Evolutionary conservation across 441 rosid genomes (phyloP).

Genomic region (Corymbia calophylla): DNA sequence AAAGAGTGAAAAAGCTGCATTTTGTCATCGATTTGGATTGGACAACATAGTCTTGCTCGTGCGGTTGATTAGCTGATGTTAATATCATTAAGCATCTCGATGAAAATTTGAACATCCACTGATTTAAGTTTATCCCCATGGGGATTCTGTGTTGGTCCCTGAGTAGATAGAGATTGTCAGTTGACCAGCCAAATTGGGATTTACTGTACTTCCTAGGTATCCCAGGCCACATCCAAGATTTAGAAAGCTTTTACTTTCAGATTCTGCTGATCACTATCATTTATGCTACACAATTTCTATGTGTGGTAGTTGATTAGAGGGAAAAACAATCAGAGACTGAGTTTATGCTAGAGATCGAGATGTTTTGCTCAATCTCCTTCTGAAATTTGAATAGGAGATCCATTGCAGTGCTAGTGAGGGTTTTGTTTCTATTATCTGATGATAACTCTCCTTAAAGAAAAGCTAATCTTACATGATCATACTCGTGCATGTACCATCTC

Average conservation of each 20-base stretch:
- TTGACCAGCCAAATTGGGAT: not conserved
- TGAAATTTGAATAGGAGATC: not conserved
- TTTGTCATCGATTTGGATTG: not conserved
- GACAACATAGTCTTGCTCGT: not conserved
- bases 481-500: not conserved
- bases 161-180: not conserved
- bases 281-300: not conserved
- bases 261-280: not conserved
- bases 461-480: not conserved
- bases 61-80: not conserved
- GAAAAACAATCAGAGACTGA: not conserved
- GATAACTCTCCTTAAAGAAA: not conserved
- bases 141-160: not conserved
- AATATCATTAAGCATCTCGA: not conserved
- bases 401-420: not conserved
- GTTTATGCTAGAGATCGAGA: not conserved
- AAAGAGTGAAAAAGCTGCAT: not conserved
- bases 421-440: not conserved
- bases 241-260: not conserved
- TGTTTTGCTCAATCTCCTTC: not conserved
- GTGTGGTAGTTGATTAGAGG: not conserved
- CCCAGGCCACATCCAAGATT: not conserved
- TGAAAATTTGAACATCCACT: not conserved
- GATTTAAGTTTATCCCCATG: not conserved
- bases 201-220: not conserved